A percentile compares a stretch with the other conserved stretches of the same genome.
These are phyloP conservation scores for Rhododendron ferrugineum DNA, from an alignment of 148 eudicot species.

Conservation along the genomic window DNA sequence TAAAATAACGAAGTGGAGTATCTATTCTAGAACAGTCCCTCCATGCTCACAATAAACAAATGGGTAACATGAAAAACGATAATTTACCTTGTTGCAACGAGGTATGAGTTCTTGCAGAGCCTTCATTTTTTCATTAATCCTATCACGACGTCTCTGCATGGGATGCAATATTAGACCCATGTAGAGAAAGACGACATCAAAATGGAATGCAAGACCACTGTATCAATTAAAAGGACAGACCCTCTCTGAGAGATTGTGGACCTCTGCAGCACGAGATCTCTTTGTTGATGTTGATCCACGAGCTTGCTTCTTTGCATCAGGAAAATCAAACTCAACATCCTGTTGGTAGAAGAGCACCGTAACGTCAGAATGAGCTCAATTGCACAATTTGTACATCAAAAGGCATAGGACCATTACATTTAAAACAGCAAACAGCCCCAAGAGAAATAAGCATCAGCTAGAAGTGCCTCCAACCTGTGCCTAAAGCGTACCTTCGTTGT, in stretches of 20 bases:
- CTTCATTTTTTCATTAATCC: constrained; percentile 85
- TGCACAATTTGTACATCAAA: background rate
- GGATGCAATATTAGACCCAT: constrained; percentile 9
- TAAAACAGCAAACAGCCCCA: background rate
- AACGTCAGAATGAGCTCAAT: background rate
- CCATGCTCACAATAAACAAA: background rate
- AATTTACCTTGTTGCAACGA: constrained; percentile 64
- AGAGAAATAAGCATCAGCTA: background rate
- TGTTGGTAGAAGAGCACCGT: constrained; percentile 5
- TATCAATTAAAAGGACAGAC: constrained; percentile 28
- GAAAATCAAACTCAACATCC: constrained; percentile 62
- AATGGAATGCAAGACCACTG: background rate
- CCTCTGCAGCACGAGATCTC: constrained; percentile 95
- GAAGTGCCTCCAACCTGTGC: background rate
- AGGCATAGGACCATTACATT: background rate
- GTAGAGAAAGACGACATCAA: background rate
- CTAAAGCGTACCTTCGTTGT: background rate
- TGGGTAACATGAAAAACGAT: background rate
- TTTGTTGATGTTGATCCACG: constrained; percentile 50
- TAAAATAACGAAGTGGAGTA: background rate
- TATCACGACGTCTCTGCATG: constrained; percentile 75
- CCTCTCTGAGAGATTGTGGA: constrained; percentile 87
- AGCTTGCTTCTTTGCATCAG: constrained; percentile 41
- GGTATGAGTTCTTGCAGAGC: constrained; percentile 88
- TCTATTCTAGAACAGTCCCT: background rate